Evolutionary conservation across 306 rosid species (phyloP), one percentile per base, ranked within the genome.

Genomic region (Astragalus glycyphyllos): DNA sequence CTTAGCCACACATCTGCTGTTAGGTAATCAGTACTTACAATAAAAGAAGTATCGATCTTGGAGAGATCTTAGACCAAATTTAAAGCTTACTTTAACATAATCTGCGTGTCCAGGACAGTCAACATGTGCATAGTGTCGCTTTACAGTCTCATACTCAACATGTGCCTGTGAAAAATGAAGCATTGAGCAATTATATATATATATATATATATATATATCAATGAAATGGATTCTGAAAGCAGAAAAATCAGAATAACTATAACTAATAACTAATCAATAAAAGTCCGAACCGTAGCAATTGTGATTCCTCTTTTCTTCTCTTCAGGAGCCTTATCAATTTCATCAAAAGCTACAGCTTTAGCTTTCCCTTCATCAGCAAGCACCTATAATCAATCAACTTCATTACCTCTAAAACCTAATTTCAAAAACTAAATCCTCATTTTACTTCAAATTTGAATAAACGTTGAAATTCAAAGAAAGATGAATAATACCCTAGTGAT

Each of bases 51-150:
- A 16, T 17, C 53, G 3, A 54, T 58, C 49, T 11, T 7, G n/a
- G 58, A 35, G 31, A 65, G 34, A 37, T 29, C 61, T 29, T 58
- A 69, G 53, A 69, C 38, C 41, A 50, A 63, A 48, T 37, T 49
- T 34, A 20, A 13, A 81, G 46, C 88, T 87, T 77, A 89, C 98
- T 77, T 92, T 92, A 16, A 92, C 97, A 86, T 92, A 92, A 75
- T 92, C 97, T 5, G 97, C 97, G 23, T 92, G 97, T 53, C 97
- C 97, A 6, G 97, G 96, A 79, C 97, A 92, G 78, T 92, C 97
- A 7, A 92, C 97, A 42, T 92, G 97, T 0, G 97, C 97, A 80
- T 92, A 92, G 41, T 92, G 97, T 15, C 98, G 62, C 72, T 92
- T 92, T 0, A 59, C 56, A 8, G 98, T 92, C 77, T 92, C 98